Conservation (phyloP, 176 grass and related monocot genomes). For the Cocos nucifera region DNA sequence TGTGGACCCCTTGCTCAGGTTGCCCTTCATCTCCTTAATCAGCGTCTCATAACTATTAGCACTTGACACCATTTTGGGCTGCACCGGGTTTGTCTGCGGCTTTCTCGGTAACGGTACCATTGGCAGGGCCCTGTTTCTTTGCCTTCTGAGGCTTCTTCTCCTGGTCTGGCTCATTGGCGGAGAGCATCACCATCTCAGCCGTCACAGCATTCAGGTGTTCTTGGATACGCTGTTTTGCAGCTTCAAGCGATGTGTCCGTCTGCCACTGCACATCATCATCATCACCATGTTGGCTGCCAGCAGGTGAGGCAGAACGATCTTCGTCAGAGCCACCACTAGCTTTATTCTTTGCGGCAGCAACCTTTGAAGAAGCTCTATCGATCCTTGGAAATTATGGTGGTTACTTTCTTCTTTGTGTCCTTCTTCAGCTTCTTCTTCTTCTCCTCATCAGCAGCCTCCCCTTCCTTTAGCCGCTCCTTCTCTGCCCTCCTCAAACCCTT, state of each 20-base stretch:
- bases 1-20: constrained; percentile 30
- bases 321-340: constrained; percentile 40
- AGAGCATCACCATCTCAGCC: constrained; percentile 79
- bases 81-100: not conserved
- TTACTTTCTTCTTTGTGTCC: constrained; percentile 52
- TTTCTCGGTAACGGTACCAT: constrained; percentile 2
- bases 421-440: constrained; percentile 80
- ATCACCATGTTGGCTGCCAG: constrained; percentile 30
- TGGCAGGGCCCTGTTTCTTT: constrained; percentile 1
- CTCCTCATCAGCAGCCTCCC: constrained; percentile 85
- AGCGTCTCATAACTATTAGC: constrained; percentile 1
- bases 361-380: constrained; percentile 7
- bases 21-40: constrained; percentile 42
- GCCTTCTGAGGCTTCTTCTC: constrained; percentile 22
- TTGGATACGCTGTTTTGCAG: constrained; percentile 60
- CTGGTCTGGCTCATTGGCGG: constrained; percentile 35
- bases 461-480: constrained; percentile 72
- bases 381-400: constrained; percentile 12
- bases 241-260: constrained; percentile 68
- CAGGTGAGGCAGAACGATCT: constrained; percentile 52
- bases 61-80: constrained; percentile 8
- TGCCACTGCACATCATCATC: constrained; percentile 61
- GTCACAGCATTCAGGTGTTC: constrained; percentile 77
- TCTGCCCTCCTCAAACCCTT: constrained; percentile 83
- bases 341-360: constrained; percentile 29